These are phyloP conservation scores for Allium sativum DNA, from an alignment of 106 monocot genomes.

Conservation along the genomic window DNA sequence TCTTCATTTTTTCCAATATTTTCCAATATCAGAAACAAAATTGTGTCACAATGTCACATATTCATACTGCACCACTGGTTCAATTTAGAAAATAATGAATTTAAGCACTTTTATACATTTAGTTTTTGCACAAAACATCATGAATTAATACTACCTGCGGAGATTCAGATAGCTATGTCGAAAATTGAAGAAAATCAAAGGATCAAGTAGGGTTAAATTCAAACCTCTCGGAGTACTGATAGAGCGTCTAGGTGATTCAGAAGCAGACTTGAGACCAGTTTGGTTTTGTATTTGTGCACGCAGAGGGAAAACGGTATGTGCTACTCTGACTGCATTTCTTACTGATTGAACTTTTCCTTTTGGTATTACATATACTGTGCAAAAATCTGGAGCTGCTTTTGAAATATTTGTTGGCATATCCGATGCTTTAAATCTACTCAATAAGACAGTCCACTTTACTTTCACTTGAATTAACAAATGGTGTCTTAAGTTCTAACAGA, in stretches of 20 bases:
- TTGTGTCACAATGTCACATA: no score
- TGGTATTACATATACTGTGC: slow-evolving; percentile 59
- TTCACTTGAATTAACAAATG: no score
- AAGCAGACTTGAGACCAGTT: neutral
- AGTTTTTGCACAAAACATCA: no score
- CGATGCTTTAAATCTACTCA: slow-evolving; percentile 46
- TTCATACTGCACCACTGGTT: no score
- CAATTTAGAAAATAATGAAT: no score
- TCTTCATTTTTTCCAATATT: no score
- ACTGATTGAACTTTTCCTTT: slow-evolving; percentile 42
- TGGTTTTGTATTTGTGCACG: slow-evolving; percentile 26
- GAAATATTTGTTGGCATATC: slow-evolving; percentile 20
- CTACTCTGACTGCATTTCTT: slow-evolving; percentile 36
- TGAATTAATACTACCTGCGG: no score
- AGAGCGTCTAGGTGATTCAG: neutral
- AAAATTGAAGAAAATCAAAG: neutral
- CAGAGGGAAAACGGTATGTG: slow-evolving; percentile 34
- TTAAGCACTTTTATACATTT: no score
- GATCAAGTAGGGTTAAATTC: neutral
- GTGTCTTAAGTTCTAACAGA: no score
- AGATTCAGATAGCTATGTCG: no score
- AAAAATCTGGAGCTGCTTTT: slow-evolving; percentile 74
- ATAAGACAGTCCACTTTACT: no score
- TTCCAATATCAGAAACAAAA: no score
- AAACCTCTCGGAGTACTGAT: neutral